Base-by-base conservation (phyloP, 78 protist species). In the Capsaspora owczarzaki region DNA sequence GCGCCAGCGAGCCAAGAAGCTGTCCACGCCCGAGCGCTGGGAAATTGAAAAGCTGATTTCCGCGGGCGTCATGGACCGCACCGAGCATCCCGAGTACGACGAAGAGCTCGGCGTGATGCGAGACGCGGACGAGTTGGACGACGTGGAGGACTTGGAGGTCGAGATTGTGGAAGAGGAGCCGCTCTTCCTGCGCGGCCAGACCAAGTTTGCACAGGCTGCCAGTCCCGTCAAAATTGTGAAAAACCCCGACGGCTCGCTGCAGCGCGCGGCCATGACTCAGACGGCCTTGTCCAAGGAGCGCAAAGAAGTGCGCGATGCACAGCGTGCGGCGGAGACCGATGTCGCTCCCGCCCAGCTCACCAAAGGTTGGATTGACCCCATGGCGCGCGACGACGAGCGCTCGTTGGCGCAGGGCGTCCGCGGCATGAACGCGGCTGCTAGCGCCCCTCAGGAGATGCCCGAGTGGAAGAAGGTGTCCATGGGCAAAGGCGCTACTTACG, bases 241-340 rank as follows among this genome's bases (percentile, higher is more conserved):
- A 74, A 95, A 93, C 80, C 98, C 99, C 14, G 96, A 94, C 69
- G 98, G 99, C 8, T 87, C 97, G 25, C 61, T 95, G 76, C 93
- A 87, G 76, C 82, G 97, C 46, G 98, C 98, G 10, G 99, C 98
- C 38, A 35, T 82, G 81, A 89, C 90, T 1, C 95, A 89, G 69
- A 14, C 75, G 0, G 91, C 85, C 2, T 81, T 95, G 33, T 87
- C 93, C n/a, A 90, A 87, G 71, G 97, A 95, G 82, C 70, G 97
- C 29, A 76, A 92, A n/a, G 96, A 95, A 60, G 81, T 93, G 49
- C 85, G 86, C 10, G 93, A 90, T 49, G 82, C 78, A 63, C 91
- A 93, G 84, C 86, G 74, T 33, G 85, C 33, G 44, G 84, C 84
- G 2, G 85, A 72, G 43, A 12, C 76, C 78, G 97, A 93, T 63